phyloP scores from a whole-genome alignment of 208 protist species.

The Crithidia acanthocephali region DNA sequence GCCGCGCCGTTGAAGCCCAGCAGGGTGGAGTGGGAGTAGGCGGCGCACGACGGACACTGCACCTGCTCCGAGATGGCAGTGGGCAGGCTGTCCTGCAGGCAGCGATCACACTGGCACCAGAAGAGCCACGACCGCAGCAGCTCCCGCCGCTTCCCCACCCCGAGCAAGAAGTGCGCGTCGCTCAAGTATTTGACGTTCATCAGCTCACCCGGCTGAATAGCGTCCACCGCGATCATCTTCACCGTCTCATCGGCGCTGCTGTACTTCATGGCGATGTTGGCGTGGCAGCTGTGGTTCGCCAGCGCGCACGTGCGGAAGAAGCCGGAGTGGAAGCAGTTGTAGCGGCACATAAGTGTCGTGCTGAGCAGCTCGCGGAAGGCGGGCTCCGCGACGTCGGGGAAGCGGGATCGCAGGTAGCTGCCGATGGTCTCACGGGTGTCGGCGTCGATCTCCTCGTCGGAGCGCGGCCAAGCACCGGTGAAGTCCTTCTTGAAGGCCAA shows the following conservation, averaged over 20 bases:
- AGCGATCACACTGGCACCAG: slow-evolving; percentile 80
- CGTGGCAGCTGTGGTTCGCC: slow-evolving; percentile 86
- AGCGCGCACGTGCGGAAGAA: slow-evolving; percentile 89
- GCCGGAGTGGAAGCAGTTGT: slow-evolving; percentile 88
- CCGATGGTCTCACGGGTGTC: slow-evolving; percentile 53
- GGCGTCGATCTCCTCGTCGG: slow-evolving; percentile 51
- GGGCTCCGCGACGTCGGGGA: slow-evolving; percentile 45
- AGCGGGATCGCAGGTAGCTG: slow-evolving; percentile 33
- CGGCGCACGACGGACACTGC: slow-evolving; percentile 48
- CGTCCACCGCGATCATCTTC: slow-evolving; percentile 75
- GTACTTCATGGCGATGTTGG: slow-evolving; percentile 93
- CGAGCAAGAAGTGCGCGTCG: slow-evolving; percentile 82
- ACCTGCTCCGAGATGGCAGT: slow-evolving; percentile 66
- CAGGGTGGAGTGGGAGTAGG: slow-evolving; percentile 58
- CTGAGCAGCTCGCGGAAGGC: slow-evolving; percentile 72
- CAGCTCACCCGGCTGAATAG: slow-evolving; percentile 68
- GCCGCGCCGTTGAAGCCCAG: slow-evolving; percentile 20
- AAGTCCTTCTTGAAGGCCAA: slow-evolving; percentile 66
- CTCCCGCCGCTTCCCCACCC: slow-evolving; percentile 76
- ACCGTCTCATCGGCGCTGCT: slow-evolving; percentile 56
- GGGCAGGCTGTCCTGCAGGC: slow-evolving; percentile 44
- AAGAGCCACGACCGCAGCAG: slow-evolving; percentile 87
- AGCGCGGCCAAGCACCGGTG: slow-evolving; percentile 77
- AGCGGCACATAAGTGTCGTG: slow-evolving; percentile 79
- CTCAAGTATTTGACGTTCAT: slow-evolving; percentile 91